A percentile compares a stretch with the other conserved stretches of the same genome.
These are phyloP conservation scores for Talaromyces stipitatus DNA, from an alignment of 495 filamentous ascomycete species.

Conservation along the genomic window DNA sequence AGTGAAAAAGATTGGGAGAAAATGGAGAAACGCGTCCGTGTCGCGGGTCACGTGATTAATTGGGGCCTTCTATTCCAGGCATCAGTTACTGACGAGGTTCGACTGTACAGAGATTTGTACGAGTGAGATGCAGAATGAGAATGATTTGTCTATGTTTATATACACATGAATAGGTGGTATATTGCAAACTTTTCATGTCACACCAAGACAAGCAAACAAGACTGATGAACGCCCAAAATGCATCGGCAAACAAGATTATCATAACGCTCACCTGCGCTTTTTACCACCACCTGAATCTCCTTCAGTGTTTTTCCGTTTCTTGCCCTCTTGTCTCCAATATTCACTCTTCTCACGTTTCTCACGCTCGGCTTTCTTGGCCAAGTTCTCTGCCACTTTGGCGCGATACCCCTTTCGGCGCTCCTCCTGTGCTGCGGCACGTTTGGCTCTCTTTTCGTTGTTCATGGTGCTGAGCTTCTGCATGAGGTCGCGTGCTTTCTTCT, in stretches of 20 bases:
- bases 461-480: slow-evolving; percentile 91
- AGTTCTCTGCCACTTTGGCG: slow-evolving; percentile 64
- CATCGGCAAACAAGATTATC: neutral
- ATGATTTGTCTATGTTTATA: neutral
- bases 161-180: slow-evolving; percentile 1
- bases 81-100: neutral
- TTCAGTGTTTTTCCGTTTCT: slow-evolving; percentile 68
- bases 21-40: slow-evolving; percentile 1
- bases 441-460: slow-evolving; percentile 81
- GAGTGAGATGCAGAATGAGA: neutral
- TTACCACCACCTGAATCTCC: slow-evolving; percentile 58
- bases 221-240: neutral
- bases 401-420: slow-evolving; percentile 69
- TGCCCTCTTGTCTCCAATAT: slow-evolving; percentile 91
- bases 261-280: slow-evolving; percentile 29
- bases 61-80: neutral
- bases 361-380: slow-evolving; percentile 71
- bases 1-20: neutral
- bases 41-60: neutral
- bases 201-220: neutral
- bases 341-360: slow-evolving; percentile 89
- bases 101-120: neutral
- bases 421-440: slow-evolving; percentile 75
- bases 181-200: slow-evolving; percentile 5
- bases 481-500: slow-evolving; percentile 79